Evolutionary conservation across 352 stramenopile species (phyloP).

Genomic region (Pythium sp.): DNA sequence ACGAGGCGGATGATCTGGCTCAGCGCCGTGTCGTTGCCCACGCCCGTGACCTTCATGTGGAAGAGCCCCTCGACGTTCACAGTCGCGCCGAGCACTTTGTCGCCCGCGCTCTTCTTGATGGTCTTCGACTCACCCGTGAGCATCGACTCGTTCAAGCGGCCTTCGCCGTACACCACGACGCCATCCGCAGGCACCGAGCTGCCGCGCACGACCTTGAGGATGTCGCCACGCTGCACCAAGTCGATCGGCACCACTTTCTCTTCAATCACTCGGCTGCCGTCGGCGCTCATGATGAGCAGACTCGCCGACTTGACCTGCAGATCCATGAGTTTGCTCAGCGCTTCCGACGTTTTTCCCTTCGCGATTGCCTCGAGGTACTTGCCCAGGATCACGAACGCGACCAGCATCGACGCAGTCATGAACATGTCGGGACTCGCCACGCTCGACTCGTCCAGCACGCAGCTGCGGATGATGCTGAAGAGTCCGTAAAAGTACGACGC

Average conservation of each 20-base stretch:
- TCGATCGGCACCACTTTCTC: constrained; percentile 83
- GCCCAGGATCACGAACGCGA: constrained; percentile 97
- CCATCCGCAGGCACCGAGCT: constrained; percentile 92
- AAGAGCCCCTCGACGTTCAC: constrained; percentile 91
- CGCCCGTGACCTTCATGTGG: constrained; percentile 90
- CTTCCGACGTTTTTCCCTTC: constrained; percentile 92
- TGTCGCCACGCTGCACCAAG: constrained; percentile 89
- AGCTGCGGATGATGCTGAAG: constrained; percentile 80
- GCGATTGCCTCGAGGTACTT: constrained; percentile 96
- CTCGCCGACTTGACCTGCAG: constrained; percentile 94
- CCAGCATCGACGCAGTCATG: constrained; percentile 97
- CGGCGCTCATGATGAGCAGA: constrained; percentile 80
- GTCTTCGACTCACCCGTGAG: constrained; percentile 94
- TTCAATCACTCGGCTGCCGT: constrained; percentile 53
- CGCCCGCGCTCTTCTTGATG: constrained; percentile 89
- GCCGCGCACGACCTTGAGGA: constrained; percentile 93
- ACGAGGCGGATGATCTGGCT: constrained; percentile 99
- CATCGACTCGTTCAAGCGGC: constrained; percentile 93
- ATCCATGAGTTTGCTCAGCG: constrained; percentile 95
- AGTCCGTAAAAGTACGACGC: constrained; percentile 96
- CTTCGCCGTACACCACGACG: constrained; percentile 88
- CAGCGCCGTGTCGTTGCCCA: constrained; percentile 93
- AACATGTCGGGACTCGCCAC: constrained; percentile 90
- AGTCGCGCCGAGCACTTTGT: constrained; percentile 89
- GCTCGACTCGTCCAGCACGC: constrained; percentile 59